phyloP scores from a whole-genome alignment of 495 filamentous ascomycete genomes.

The Cercophora sp. region DNA sequence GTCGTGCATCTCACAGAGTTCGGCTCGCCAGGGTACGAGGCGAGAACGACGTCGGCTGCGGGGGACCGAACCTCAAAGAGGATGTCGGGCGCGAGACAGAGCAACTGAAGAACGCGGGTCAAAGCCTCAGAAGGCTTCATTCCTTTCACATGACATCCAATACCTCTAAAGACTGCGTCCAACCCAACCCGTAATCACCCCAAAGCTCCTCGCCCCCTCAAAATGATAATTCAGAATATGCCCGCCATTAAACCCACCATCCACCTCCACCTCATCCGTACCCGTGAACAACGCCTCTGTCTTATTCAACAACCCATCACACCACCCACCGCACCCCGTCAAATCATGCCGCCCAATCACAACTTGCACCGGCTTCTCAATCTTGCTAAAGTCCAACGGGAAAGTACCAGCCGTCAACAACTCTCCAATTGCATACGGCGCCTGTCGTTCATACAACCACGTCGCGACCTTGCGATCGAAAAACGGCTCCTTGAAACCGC shows the following conservation, averaged over 20 bases:
- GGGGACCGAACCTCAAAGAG: background rate
- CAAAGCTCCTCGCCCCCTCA: background rate
- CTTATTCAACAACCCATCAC: background rate
- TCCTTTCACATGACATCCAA: no score
- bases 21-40: background rate
- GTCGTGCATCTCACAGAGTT: background rate
- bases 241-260: background rate
- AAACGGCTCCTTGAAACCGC: background rate
- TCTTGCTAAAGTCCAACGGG: background rate
- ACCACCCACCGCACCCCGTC: background rate
- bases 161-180: background rate
- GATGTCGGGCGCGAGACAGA: conserved; percentile 1
- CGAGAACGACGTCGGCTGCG: background rate
- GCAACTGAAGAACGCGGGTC: no score
- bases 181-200: background rate
- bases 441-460: background rate
- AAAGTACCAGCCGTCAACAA: background rate
- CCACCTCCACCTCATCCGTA: background rate
- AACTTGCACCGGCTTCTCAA: background rate
- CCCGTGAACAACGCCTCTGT: background rate
- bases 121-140: no score
- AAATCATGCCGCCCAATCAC: background rate
- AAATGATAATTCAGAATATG: background rate
- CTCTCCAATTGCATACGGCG: background rate
- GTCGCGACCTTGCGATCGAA: background rate